Base-by-base conservation (phyloP, 345 rosid genomes). In the Eucalyptus microcorys region DNA sequence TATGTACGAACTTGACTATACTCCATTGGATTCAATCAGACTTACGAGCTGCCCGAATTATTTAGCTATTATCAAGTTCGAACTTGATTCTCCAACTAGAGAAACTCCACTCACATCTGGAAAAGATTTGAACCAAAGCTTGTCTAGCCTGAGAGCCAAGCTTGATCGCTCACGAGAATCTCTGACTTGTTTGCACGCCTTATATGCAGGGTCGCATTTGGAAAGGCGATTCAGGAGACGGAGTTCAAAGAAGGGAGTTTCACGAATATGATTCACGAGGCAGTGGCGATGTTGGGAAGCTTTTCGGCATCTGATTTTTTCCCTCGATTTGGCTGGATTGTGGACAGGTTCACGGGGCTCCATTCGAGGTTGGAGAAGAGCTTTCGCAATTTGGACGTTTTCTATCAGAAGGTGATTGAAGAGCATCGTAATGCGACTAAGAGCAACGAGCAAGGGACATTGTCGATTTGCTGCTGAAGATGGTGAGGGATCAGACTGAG, bases 221-320 rank as follows among this genome's bases (percentile, higher is more conserved):
- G 94, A 37, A 86, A 88, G 88, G 87, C 68, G 34, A 92, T 89
- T 22, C 87, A 89, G 55, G 92, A 85, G 68, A 90, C 87, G 42
- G 87, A 86, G 45, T 52, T 76, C 8, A 84, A 92, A 71, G 49
- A 42, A 14, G 42, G 57, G 19, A 90, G 48, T 45, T 85, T 91
- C n/a, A n/a, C 79, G 49, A 71, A 80, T 21, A 17, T 89, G 50
- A 22, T 91, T 53, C 59, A 27, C 3, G 91, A 80, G 64, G 48
- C 90, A 15, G 10, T 45, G 55, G 88, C 88, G 34, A 53, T 92
- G 86, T 7, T 61, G 24, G 89, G 88, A 34, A 21, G 71, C 61
- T 85, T 90, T 80, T 88, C 71, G 16, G 87, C 89, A 9, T 88
- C 91, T 15, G 90, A 92, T 27, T 85, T 66, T 43, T 66, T 91